Evolutionary conservation across 2,329 filamentous ascomycete genomes (phyloP).

Genomic region (Aspergillus aculeatinus): DNA sequence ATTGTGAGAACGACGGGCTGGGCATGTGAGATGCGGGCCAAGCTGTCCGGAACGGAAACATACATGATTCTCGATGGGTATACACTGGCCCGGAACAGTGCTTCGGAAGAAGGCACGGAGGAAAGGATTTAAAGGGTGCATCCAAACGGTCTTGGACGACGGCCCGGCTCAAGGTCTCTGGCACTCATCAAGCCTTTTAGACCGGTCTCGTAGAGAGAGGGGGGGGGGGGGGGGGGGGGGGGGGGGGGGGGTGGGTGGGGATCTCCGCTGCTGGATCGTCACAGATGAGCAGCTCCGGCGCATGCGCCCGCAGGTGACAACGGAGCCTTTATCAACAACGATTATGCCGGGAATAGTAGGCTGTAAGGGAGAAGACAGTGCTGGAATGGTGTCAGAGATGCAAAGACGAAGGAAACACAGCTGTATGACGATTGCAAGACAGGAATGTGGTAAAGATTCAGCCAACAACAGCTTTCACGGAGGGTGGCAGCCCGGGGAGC

Average conservation of each 20-base stretch:
- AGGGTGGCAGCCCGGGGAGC: constrained; percentile 29
- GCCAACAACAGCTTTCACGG: constrained; percentile 23
- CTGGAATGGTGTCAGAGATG: background rate
- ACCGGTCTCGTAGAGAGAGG: constrained; percentile 21
- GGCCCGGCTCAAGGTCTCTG: constrained; percentile 33
- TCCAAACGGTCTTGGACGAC: constrained; percentile 59
- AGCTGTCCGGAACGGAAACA: constrained; percentile 14
- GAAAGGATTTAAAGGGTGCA: constrained; percentile 99
- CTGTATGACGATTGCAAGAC: background rate
- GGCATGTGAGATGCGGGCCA: constrained; percentile 4
- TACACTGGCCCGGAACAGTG: constrained; percentile 86
- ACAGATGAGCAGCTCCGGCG: constrained; percentile 34
- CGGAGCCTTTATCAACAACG: background rate
- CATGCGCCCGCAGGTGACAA: constrained; percentile 23
- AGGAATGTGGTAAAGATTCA: constrained; percentile 11
- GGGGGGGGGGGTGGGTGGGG: constrained; percentile 18
- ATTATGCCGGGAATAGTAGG: background rate
- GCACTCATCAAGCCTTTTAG: constrained; percentile 41
- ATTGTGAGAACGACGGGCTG: constrained; percentile 12
- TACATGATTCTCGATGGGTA: constrained; percentile 83
- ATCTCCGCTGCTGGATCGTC: constrained; percentile 28
- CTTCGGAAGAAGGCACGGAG: constrained; percentile 98
- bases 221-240: constrained; percentile 16
- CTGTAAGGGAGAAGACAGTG: background rate
- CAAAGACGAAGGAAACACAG: background rate